phyloP scores from a whole-genome alignment of 2,329 filamentous ascomycete genomes.

The Pseudopyrenochaeta lycopersici region DNA sequence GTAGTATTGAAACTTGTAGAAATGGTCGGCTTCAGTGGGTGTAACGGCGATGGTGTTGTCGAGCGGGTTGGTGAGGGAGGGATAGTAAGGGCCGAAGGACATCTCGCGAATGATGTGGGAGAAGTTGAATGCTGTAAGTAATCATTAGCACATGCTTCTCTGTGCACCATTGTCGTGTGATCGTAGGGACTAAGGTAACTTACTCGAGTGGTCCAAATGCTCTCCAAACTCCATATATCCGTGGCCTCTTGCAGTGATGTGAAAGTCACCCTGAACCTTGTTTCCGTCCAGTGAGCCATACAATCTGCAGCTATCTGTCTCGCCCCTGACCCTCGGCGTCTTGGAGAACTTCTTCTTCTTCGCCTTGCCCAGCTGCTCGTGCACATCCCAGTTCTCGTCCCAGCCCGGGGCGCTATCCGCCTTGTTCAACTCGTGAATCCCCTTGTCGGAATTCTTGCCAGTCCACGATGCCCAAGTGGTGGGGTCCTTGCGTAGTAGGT shows the following conservation, averaged over 20 bases:
- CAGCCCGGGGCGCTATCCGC: slow-evolving; percentile 48
- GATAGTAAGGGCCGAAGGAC: slow-evolving; percentile 97
- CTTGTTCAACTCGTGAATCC: slow-evolving; percentile 55
- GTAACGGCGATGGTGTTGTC: slow-evolving; percentile 91
- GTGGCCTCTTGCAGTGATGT: slow-evolving; percentile 93
- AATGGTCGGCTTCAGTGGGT: slow-evolving; percentile 75
- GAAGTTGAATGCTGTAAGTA: slow-evolving; percentile 84
- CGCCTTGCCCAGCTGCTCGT: slow-evolving; percentile 83
- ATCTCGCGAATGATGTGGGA: slow-evolving; percentile 95
- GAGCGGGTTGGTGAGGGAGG: slow-evolving; percentile 90
- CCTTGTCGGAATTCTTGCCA: slow-evolving; percentile 71
- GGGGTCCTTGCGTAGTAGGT: slow-evolving; percentile 75
- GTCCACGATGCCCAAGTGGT: slow-evolving; percentile 85
- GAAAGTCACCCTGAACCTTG: slow-evolving; percentile 97
- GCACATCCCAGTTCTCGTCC: slow-evolving; percentile 82
- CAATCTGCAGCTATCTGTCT: slow-evolving; percentile 81
- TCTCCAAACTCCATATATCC: slow-evolving; percentile 85
- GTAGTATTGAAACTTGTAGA: slow-evolving; percentile 98
- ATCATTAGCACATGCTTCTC: slow-evolving; percentile 9
- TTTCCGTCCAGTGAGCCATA: slow-evolving; percentile 92
- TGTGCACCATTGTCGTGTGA: background rate
- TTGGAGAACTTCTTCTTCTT: slow-evolving; percentile 73
- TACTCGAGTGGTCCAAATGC: slow-evolving; percentile 84
- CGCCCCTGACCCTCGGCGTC: slow-evolving; percentile 72
- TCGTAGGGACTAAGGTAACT: slow-evolving; percentile 46